Percentiles rank a stretch among this genome's conserved stretches.
Conservation (phyloP, 2,329 filamentous ascomycete genomes). For the Fusarium verrucosum region DNA sequence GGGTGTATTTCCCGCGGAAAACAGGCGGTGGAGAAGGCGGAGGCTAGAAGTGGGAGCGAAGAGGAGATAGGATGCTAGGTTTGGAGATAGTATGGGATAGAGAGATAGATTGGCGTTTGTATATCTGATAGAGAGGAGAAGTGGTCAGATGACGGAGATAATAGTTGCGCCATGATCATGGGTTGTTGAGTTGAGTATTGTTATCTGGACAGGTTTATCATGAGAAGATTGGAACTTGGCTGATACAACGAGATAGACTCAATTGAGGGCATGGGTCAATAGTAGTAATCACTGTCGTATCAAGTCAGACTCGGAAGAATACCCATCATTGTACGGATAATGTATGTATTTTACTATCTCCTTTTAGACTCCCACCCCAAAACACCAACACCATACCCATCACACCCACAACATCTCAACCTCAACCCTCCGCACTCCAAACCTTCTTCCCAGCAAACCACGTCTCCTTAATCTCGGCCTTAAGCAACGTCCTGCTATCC, state of each 20-base stretch:
- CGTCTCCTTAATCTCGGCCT: slow-evolving; percentile 59
- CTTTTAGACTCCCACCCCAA: slow-evolving; percentile 11
- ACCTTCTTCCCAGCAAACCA: slow-evolving; percentile 61
- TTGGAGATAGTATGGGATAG: slow-evolving; percentile 10
- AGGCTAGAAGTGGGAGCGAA: slow-evolving; percentile 28
- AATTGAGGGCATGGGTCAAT: not conserved
- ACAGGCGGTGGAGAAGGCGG: slow-evolving; percentile 3
- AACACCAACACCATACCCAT: slow-evolving; percentile 11
- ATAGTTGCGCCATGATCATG: slow-evolving; percentile 4
- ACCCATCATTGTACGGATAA: not conserved
- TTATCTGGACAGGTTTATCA: not conserved
- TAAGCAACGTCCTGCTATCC: slow-evolving; percentile 57
- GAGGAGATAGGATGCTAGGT: slow-evolving; percentile 28
- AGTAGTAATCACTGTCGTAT: not conserved
- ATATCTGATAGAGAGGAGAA: slow-evolving; percentile 3
- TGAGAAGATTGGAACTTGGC: not conserved
- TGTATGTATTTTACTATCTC: not conserved
- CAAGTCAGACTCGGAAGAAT: too few species aligned
- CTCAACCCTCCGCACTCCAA: slow-evolving; percentile 38
- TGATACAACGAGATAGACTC: not conserved
- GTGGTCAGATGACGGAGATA: not conserved
- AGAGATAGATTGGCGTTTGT: slow-evolving; percentile 11
- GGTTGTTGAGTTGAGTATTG: not conserved
- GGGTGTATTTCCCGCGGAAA: slow-evolving; percentile 31
- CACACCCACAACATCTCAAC: not conserved